Percentiles rank a stretch among this genome's conserved stretches.
Evolutionary conservation across 768 basidiomycete species (phyloP).

Genomic region (Fomitopsis pulvina): DNA sequence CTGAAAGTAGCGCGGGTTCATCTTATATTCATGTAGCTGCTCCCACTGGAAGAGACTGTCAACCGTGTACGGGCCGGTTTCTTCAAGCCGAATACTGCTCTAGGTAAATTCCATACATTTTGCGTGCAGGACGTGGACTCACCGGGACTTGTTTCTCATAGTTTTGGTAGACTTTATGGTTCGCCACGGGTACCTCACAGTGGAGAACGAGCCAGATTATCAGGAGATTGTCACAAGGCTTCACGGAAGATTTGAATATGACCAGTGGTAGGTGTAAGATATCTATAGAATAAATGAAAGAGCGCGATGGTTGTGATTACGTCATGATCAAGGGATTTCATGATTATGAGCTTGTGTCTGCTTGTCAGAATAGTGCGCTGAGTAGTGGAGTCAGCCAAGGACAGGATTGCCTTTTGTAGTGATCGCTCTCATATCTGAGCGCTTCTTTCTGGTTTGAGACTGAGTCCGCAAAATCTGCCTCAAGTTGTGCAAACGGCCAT

Average conservation of each 20-base stretch:
- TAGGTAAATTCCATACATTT: constrained; percentile 47
- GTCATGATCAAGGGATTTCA: too few species aligned
- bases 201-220: constrained; percentile 82
- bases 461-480: background rate
- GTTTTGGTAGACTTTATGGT: constrained; percentile 89
- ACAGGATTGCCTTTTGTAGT: too few species aligned
- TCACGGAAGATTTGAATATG: constrained; percentile 66
- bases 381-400: too few species aligned
- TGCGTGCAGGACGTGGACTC: background rate
- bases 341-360: too few species aligned
- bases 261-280: constrained; percentile 27
- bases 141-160: constrained; percentile 28
- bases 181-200: constrained; percentile 76
- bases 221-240: constrained; percentile 69
- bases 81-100: constrained; percentile 92
- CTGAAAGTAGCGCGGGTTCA: background rate
- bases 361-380: too few species aligned
- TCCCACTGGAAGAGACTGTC: constrained; percentile 57
- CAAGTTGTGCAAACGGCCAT: background rate
- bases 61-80: constrained; percentile 56
- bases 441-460: background rate
- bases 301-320: too few species aligned
- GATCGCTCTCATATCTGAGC: background rate
- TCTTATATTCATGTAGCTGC: constrained; percentile 44
- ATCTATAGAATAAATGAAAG: too few species aligned